These are phyloP conservation scores for Tanacetum coccineum DNA, from an alignment of 129 eudicot genomes.

Conservation along the genomic window DNA sequence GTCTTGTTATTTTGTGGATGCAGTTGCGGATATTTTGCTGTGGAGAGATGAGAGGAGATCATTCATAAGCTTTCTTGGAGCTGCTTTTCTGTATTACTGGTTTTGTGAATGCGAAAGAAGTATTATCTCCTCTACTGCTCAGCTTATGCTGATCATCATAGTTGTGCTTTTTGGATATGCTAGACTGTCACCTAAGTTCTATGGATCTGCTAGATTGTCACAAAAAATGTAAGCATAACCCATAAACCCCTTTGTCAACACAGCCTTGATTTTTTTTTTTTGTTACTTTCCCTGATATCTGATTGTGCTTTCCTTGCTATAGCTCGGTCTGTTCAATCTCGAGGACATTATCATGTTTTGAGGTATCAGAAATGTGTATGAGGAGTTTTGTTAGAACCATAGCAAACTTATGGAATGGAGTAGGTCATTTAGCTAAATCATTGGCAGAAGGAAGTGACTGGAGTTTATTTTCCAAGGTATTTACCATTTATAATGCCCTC, in stretches of 20 bases:
- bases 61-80: slow-evolving; percentile 55
- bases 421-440: slow-evolving; percentile 32
- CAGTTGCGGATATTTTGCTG: slow-evolving; percentile 88
- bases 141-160: slow-evolving; percentile 50
- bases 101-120: slow-evolving; percentile 67
- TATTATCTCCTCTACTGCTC: slow-evolving; percentile 65
- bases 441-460: slow-evolving; percentile 74
- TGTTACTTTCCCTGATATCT: neutral
- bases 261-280: neutral
- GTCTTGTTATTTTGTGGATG: slow-evolving; percentile 22
- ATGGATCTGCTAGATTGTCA: slow-evolving; percentile 50
- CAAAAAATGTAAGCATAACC: slow-evolving; percentile 43
- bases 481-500: slow-evolving; percentile 14
- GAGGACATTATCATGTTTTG: slow-evolving; percentile 51
- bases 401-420: slow-evolving; percentile 47
- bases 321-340: slow-evolving; percentile 49
- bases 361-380: slow-evolving; percentile 57
- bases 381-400: slow-evolving; percentile 33
- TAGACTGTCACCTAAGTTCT: slow-evolving; percentile 46
- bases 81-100: slow-evolving; percentile 63
- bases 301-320: slow-evolving; percentile 31
- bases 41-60: slow-evolving; percentile 92
- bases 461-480: slow-evolving; percentile 68
- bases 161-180: slow-evolving; percentile 42
- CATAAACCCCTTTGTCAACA: neutral